Base-by-base conservation (phyloP, 2,329 filamentous ascomycete species). In the Paraphaeosphaeria minitans region DNA sequence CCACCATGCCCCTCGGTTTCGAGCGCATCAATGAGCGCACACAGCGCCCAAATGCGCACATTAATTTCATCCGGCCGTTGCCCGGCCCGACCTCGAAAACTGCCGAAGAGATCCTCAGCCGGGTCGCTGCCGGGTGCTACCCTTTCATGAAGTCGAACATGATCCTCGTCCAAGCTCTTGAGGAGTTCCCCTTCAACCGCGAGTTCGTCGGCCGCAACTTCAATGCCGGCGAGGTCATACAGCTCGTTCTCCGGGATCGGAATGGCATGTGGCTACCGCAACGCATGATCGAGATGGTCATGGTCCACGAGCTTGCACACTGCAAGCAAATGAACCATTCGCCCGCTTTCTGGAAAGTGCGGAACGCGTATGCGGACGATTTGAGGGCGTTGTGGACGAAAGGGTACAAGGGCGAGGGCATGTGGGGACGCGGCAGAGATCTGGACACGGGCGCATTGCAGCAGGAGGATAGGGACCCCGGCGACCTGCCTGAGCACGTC, bases 281-380 rank as follows among this genome's bases (percentile, higher is more conserved):
- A 71, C 82, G 87, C 61, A 92, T 93, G 70, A 90, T 96, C 16
- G 91, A 95, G 77, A 94, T 95, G 90, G 91, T 96, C 65, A 96
- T 96, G 92, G 93, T 96, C 86, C 92, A 96, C 74, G 91, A 95
- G 70, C 81, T 96, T 31, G 92, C 92, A 3, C 92, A 96, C 75
- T 93, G 90, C 82, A 90, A 91, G 75, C 89, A 96, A 73, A 96
- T 96, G 93, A 96, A 96, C 74, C 92, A 96, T 73, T 89, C 87
- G 1, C 84, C 85, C 56, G 87, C 85, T 2, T 96, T 96, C 70
- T 96, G 92, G 92, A 84, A 85, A 10, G 89, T 93, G 19, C 82
- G 92, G 48, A 90, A 95, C 74, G 78, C 81, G 43, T 95, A 90
- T 70, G 88, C 90, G 1, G 82, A 82, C 9, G 84, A 92, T 56